Evolutionary conservation across 2,329 filamentous ascomycete species (phyloP), one percentile per base, ranked within the genome.

Genomic region (Mariannaea sp.): DNA sequence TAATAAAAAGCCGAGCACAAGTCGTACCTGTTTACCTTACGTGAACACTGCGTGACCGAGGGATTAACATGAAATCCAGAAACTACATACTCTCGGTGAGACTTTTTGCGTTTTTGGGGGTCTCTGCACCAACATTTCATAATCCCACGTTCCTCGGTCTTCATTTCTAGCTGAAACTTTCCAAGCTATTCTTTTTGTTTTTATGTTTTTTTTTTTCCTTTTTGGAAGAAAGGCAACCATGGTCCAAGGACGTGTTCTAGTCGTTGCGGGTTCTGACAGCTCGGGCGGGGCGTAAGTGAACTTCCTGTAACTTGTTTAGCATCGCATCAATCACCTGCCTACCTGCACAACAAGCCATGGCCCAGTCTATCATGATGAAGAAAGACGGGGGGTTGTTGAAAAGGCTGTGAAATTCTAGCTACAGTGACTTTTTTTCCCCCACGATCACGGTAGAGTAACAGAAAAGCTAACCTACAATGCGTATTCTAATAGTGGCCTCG

Each of bases 231-330:
- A 16, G 7, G 14, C 7, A n/a, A 12, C 13, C 2, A 79, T 78
- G 76, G 61, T 62, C 1, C 61, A 68, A 24, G 73, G 73, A 56
- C 75, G 86, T 54, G 85, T 96, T 39, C 77, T 96, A 51, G 84
- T 94, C 14, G 89, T 96, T 65, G 92, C 92, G 43, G 92, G 92
- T 58, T 95, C 91, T 20, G 92, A 96, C 74, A 90, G 89, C 74
- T 96, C 91, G 22, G 92, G 92, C 67, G 92, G 92, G 76, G 92
- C 92, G 89, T 84, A 70, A 71, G 80, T 82, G 12, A 24, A 20
- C 14, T 17, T 10, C 7, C 3, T 19, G 26, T n/a, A n/a, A 20
- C 5, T 27, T 7, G 32, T 16, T 7, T n/a, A n/a, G n/a, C n/a
- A n/a, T n/a, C n/a, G n/a, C n/a, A n/a, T n/a, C n/a, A n/a, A n/a